These are phyloP conservation scores for Calcarisporium arbuscula DNA, from an alignment of 2,329 filamentous ascomycete genomes.

Conservation along the genomic window DNA sequence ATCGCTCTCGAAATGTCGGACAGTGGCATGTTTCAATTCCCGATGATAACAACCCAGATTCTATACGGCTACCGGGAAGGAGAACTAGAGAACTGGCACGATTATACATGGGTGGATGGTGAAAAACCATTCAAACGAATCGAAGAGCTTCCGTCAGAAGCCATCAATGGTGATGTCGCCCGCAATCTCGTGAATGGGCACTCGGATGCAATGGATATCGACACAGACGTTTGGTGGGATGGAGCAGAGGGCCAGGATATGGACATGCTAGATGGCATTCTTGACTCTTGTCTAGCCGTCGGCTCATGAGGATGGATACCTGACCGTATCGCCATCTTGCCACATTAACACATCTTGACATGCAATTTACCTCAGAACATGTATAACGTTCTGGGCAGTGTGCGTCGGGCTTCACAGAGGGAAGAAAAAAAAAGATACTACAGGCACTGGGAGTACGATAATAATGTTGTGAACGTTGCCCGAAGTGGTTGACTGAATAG, in stretches of 20 bases:
- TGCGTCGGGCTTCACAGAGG: too few species aligned
- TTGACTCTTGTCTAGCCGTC: constrained; percentile 50
- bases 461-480: too few species aligned
- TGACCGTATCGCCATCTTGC: too few species aligned
- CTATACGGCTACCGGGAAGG: constrained; percentile 67
- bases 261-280: constrained; percentile 46
- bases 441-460: too few species aligned
- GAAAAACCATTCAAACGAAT: constrained; percentile 18
- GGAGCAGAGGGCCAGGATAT: constrained; percentile 48
- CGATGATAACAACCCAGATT: constrained; percentile 65
- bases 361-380: too few species aligned
- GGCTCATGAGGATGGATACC: constrained; percentile 22
- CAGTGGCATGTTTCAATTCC: constrained; percentile 69
- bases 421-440: too few species aligned
- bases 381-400: too few species aligned
- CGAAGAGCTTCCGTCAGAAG: constrained; percentile 23
- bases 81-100: constrained; percentile 62
- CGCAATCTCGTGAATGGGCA: constrained; percentile 41
- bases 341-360: too few species aligned
- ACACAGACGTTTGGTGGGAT: constrained; percentile 56
- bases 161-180: constrained; percentile 28
- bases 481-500: too few species aligned
- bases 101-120: constrained; percentile 49
- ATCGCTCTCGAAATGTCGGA: constrained; percentile 72
- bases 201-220: constrained; percentile 53